phyloP scores from a whole-genome alignment of 2,329 filamentous ascomycete genomes.

The Periconia macrospinosa region DNA sequence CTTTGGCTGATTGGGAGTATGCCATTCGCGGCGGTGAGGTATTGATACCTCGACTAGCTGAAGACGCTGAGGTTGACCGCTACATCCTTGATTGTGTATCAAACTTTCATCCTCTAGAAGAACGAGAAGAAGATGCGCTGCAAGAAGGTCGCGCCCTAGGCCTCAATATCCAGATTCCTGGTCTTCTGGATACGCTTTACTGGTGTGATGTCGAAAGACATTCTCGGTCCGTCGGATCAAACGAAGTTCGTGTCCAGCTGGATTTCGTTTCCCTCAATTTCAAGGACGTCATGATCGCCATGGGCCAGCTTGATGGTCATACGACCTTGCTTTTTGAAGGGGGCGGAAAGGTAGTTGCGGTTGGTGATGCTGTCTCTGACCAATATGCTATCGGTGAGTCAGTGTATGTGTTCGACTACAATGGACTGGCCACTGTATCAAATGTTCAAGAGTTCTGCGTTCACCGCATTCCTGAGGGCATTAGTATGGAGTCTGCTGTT shows the following conservation, averaged over 20 bases:
- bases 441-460: background rate
- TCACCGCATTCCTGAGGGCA: slow-evolving; percentile 4
- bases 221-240: background rate
- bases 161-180: background rate
- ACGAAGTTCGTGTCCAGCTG: slow-evolving; percentile 14
- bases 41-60: background rate
- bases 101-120: background rate
- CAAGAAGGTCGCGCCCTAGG: background rate
- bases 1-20: background rate
- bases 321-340: background rate
- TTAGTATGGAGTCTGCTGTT: slow-evolving; percentile 15
- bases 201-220: slow-evolving; percentile 11
- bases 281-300: slow-evolving; percentile 16
- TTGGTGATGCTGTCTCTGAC: slow-evolving; percentile 3
- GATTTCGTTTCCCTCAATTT: slow-evolving; percentile 17
- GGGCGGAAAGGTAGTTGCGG: background rate
- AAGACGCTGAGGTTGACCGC: background rate
- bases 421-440: background rate
- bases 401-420: background rate
- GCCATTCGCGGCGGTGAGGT: background rate
- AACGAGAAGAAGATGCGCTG: background rate
- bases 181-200: background rate
- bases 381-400: background rate
- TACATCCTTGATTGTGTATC: background rate
- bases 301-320: slow-evolving; percentile 2